A percentile compares a stretch with the other conserved stretches of the same genome.
Evolutionary conservation across 1,284 basidiomycete genomes (phyloP).

Genomic region (Uromyces viciae-fabae): DNA sequence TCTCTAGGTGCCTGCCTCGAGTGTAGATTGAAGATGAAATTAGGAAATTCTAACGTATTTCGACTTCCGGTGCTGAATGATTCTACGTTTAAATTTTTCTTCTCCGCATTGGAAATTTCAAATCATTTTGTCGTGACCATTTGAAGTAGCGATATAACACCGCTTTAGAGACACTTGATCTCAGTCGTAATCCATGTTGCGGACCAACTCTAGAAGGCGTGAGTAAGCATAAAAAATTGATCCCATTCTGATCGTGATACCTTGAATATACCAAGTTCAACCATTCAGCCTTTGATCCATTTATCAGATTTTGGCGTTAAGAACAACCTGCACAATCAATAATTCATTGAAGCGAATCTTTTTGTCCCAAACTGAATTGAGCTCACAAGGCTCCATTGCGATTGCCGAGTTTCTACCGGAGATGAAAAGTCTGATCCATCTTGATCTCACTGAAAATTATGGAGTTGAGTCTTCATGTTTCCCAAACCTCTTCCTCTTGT

Average conservation of each 20-base stretch:
- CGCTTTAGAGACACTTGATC: slow-evolving; percentile 84
- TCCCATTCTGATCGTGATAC: not conserved
- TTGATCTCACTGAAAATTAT: slow-evolving; percentile 58
- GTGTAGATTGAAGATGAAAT: too few relatives aligned
- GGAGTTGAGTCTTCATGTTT: slow-evolving; percentile 33
- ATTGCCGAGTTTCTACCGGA: slow-evolving; percentile 95
- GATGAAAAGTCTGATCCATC: slow-evolving; percentile 76
- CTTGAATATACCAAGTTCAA: slow-evolving; percentile 9
- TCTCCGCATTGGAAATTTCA: not conserved
- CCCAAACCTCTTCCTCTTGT: not conserved
- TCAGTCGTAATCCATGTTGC: slow-evolving; percentile 88
- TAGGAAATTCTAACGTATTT: too few relatives aligned
- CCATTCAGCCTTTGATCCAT: not conserved
- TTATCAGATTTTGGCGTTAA: slow-evolving; percentile 72
- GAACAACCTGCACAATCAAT: slow-evolving; percentile 89
- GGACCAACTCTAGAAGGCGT: slow-evolving; percentile 82
- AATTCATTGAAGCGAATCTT: slow-evolving; percentile 87
- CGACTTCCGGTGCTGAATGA: not conserved
- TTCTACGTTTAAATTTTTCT: not conserved
- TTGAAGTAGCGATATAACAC: slow-evolving; percentile 80
- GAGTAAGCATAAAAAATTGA: slow-evolving; percentile 52
- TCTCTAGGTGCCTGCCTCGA: too few relatives aligned
- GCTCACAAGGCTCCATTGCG: slow-evolving; percentile 82
- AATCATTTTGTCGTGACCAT: not conserved
- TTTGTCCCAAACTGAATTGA: slow-evolving; percentile 75